A percentile compares a stretch with the other conserved stretches of the same genome.
These are phyloP conservation scores for Inonotus obliquus DNA, from an alignment of 1,284 basidiomycete genomes.

Conservation along the genomic window DNA sequence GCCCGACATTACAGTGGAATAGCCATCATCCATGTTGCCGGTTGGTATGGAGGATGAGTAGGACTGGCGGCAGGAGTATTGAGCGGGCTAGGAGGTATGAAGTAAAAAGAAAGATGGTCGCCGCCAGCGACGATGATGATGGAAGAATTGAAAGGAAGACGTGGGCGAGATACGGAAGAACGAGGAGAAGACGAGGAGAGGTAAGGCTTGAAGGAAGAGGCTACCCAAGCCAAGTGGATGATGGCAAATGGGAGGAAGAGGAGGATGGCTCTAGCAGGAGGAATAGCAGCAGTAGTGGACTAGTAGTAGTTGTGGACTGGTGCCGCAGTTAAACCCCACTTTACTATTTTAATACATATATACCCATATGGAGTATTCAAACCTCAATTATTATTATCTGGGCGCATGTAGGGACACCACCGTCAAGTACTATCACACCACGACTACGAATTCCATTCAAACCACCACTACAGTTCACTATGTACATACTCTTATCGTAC, in stretches of 20 bases:
- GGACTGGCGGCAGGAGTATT: neutral
- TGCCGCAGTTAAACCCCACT: neutral
- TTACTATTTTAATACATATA: neutral
- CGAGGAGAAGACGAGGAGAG: neutral
- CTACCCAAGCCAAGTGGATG: neutral
- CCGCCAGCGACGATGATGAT: neutral
- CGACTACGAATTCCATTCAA: neutral
- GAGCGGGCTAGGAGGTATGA: neutral
- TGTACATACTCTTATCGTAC: neutral
- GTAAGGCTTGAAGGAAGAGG: no score
- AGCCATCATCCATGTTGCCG: neutral
- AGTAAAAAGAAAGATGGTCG: neutral
- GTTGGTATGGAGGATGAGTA: neutral
- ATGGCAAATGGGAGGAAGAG: neutral
- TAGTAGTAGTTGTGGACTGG: neutral
- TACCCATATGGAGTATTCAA: neutral
- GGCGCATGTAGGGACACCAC: neutral
- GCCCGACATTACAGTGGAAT: slow-evolving; percentile 5
- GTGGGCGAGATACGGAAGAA: neutral
- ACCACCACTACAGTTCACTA: neutral
- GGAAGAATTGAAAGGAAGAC: no score
- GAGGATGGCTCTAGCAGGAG: neutral
- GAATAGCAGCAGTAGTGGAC: neutral
- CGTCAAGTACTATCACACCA: neutral
- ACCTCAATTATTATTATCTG: neutral